phyloP scores from a whole-genome alignment of 1,284 basidiomycete genomes.

The Phlebopus sp. region DNA sequence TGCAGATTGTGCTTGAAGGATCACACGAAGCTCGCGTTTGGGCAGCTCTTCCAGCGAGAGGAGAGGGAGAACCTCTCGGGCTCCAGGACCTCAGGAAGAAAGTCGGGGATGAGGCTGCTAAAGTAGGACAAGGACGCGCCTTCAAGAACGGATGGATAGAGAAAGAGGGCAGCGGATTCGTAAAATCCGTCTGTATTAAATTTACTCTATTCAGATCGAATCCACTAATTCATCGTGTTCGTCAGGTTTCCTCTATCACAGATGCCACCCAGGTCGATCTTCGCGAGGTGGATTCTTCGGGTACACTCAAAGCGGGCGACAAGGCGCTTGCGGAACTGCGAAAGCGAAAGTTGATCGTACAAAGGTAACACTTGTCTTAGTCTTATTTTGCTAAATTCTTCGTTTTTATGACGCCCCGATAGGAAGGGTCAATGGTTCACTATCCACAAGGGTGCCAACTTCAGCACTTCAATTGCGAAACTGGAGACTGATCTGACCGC shows the following conservation, averaged over 20 bases:
- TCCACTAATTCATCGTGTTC: slow-evolving; percentile 3
- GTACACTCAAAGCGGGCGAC: slow-evolving; percentile 70
- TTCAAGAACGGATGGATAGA: slow-evolving; percentile 98
- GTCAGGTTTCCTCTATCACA: slow-evolving; percentile 58
- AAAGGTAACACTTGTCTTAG: slow-evolving; percentile 49
- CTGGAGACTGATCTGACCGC: slow-evolving; percentile 97
- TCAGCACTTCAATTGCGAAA: slow-evolving; percentile 92
- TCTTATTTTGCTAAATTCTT: not conserved
- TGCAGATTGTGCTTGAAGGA: slow-evolving; percentile 73
- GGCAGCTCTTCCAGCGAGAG: slow-evolving; percentile 74
- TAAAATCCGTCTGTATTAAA: slow-evolving; percentile 68
- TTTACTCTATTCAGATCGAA: not conserved
- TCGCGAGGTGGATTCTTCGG: slow-evolving; percentile 70
- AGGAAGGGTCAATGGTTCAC: slow-evolving; percentile 97
- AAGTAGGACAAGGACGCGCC: slow-evolving; percentile 90
- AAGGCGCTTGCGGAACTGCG: slow-evolving; percentile 82
- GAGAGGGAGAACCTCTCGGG: slow-evolving; percentile 63
- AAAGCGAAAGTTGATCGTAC: slow-evolving; percentile 85
- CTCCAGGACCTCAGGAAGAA: slow-evolving; percentile 67
- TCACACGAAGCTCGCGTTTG: slow-evolving; percentile 96
- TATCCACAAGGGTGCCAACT: slow-evolving; percentile 82
- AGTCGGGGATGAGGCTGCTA: slow-evolving; percentile 82
- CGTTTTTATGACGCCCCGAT: slow-evolving; percentile 6
- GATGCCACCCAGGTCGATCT: slow-evolving; percentile 79
- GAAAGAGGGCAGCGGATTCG: slow-evolving; percentile 87